Percentiles rank a stretch among this genome's conserved stretches.
These are phyloP conservation scores for Leccinum uliginosum DNA, from an alignment of 768 basidiomycete genomes.

Conservation along the genomic window DNA sequence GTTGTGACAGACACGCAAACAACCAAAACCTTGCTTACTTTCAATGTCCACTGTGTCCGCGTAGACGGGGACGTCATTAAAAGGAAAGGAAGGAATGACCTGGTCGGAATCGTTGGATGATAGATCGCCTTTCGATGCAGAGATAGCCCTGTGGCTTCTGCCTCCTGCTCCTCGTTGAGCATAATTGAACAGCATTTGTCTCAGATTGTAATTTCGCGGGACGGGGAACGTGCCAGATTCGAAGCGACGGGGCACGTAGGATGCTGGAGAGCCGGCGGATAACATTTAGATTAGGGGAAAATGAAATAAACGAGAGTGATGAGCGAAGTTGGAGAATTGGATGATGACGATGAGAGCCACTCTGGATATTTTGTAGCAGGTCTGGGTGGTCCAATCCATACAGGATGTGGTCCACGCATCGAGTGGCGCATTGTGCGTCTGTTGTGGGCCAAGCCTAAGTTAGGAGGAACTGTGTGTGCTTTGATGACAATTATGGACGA, in stretches of 20 bases:
- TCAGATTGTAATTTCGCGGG: slow-evolving; percentile 21
- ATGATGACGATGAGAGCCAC: not conserved
- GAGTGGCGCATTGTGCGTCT: slow-evolving; percentile 7
- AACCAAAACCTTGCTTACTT: slow-evolving; percentile 30
- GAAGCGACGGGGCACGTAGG: slow-evolving; percentile 17
- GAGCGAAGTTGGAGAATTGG: not conserved
- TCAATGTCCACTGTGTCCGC: slow-evolving; percentile 42
- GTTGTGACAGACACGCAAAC: not conserved
- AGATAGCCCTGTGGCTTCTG: not conserved
- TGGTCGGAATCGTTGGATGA: slow-evolving; percentile 9
- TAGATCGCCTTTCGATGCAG: not conserved
- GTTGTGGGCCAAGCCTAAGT: not conserved
- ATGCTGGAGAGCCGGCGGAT: not conserved
- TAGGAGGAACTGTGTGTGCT: not conserved
- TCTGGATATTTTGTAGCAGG: slow-evolving; percentile 12
- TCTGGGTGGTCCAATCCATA: slow-evolving; percentile 6
- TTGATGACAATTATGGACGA: slow-evolving; percentile 1
- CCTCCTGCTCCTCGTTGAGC: not conserved
- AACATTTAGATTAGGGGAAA: not conserved
- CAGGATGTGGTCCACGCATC: not conserved
- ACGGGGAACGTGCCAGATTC: slow-evolving; percentile 28
- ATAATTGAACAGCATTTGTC: slow-evolving; percentile 28
- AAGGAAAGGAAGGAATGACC: slow-evolving; percentile 33
- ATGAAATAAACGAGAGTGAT: not conserved
- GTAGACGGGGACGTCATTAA: slow-evolving; percentile 24